A percentile compares a stretch with the other conserved stretches of the same genome.
These are phyloP conservation scores for Begonia masoniana DNA, from an alignment of 306 rosid species.

Conservation along the genomic window DNA sequence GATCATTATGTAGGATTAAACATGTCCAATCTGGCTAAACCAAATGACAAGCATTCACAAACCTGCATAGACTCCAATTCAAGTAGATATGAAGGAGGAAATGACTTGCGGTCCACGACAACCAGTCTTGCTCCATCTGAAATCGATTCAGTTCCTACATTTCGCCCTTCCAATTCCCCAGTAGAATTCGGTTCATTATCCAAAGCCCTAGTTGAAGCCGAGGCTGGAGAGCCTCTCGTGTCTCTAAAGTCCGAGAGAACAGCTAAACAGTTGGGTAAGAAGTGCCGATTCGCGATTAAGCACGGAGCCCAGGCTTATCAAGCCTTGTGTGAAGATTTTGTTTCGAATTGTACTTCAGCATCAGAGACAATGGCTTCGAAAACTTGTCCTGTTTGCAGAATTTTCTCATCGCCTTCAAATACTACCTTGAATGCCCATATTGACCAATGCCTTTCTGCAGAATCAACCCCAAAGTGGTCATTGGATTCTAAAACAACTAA, in stretches of 20 bases:
- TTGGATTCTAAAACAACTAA: constrained; percentile 24
- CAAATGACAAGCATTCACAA: constrained; percentile 15
- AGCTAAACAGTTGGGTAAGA: constrained; percentile 21
- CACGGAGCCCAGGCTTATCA: constrained; percentile 18
- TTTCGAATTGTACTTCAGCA: constrained; percentile 13
- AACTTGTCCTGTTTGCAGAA: constrained; percentile 53
- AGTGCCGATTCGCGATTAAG: constrained; percentile 34
- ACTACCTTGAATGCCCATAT: constrained; percentile 59
- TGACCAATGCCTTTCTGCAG: constrained; percentile 49
- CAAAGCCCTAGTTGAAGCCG: constrained; percentile 25
- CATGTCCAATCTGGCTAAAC: too few relatives aligned
- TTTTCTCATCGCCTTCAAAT: constrained; percentile 46
- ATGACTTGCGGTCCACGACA: constrained; percentile 32
- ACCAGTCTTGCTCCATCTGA: too few relatives aligned
- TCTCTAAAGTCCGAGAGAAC: constrained; percentile 20
- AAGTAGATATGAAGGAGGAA: constrained; percentile 32
- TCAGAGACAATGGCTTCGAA: constrained; percentile 39
- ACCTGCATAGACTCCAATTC: constrained; percentile 19
- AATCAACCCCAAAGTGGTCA: constrained; percentile 35
- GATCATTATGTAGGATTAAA: constrained; percentile 9
- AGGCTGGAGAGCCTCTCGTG: constrained; percentile 8
- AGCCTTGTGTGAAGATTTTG: constrained; percentile 27
- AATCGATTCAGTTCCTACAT: too few relatives aligned
- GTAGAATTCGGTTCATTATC: constrained; percentile 15
- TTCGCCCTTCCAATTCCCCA: constrained; percentile 27